Conservation (phyloP, 371 early-diverging fungal genomes). For the Lichtheimia ramosa region DNA sequence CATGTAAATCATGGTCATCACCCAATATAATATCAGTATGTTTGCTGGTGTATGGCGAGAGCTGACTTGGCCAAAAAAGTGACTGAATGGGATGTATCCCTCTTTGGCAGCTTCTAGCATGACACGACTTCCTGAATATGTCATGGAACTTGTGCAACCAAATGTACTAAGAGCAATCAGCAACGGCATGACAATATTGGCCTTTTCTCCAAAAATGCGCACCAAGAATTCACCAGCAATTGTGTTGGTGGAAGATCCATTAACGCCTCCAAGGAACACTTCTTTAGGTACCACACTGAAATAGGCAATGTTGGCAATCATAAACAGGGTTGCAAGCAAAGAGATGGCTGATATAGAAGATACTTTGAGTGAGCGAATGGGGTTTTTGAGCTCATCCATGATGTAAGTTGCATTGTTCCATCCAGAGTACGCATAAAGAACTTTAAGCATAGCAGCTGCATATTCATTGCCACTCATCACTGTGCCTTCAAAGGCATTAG, state of each 20-base stretch:
- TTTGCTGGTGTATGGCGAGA: not conserved
- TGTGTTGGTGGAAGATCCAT: conserved; percentile 9
- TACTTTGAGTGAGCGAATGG: conserved; percentile 27
- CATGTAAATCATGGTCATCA: not conserved
- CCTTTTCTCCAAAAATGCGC: conserved; percentile 24
- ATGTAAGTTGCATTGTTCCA: conserved; percentile 32
- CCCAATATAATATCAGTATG: not conserved
- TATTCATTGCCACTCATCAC: conserved; percentile 14
- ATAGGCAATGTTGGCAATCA: conserved; percentile 38
- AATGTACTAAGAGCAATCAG: conserved; percentile 23
- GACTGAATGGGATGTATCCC: conserved; percentile 12
- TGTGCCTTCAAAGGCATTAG: conserved; percentile 18
- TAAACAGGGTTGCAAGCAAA: conserved; percentile 22
- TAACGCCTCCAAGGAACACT: conserved; percentile 6
- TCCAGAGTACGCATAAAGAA: conserved; percentile 29
- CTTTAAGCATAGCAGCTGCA: conserved; percentile 23
- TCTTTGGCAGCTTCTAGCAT: conserved; percentile 22
- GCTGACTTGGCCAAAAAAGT: conserved; percentile 9
- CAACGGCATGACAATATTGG: conserved; percentile 18
- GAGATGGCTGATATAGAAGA: conserved; percentile 23
- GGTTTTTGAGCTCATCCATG: conserved; percentile 32
- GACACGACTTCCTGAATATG: conserved; percentile 20
- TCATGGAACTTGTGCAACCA: conserved; percentile 20
- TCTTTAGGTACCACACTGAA: conserved; percentile 33
- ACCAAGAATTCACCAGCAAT: conserved; percentile 36